Percentiles rank a stretch among this genome's conserved stretches.
Evolutionary conservation across 2,329 filamentous ascomycete species (phyloP).

Genomic region (Colletotrichum kahawae): DNA sequence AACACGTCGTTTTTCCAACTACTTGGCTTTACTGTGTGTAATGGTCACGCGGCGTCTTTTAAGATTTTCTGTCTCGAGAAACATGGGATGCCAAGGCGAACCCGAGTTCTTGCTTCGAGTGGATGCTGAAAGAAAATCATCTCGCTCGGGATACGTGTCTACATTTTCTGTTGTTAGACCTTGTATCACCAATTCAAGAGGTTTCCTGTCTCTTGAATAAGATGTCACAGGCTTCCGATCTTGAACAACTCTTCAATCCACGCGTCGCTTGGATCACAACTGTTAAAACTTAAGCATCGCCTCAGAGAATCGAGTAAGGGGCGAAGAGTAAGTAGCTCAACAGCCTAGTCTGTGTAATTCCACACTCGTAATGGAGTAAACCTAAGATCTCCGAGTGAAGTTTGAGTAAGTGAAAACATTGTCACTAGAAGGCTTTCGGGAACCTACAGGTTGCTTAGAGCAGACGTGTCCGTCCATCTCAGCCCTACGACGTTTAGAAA

Average conservation of each 20-base stretch:
- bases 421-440: too few relatives aligned
- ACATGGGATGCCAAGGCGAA: background rate
- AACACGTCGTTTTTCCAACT: background rate
- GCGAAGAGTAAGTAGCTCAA: background rate
- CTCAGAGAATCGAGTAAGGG: background rate
- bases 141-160: rapidly evolving
- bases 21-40: rapidly evolving
- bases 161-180: rapidly evolving
- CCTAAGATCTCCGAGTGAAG: too few relatives aligned
- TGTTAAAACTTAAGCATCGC: background rate
- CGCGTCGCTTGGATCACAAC: background rate
- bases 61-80: background rate
- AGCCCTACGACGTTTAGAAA: too few relatives aligned
- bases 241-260: background rate
- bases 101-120: rapidly evolving
- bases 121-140: rapidly evolving
- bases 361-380: too few relatives aligned
- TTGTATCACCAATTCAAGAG: background rate
- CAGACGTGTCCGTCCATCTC: too few relatives aligned
- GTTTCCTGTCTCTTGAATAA: rapidly evolving
- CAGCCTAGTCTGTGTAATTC: too few relatives aligned
- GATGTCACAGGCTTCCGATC: rapidly evolving
- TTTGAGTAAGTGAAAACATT: too few relatives aligned
- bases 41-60: background rate
- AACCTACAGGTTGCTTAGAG: too few relatives aligned